Conservation (phyloP, 148 eudicot genomes). For the Amaranthus hypochondriacus region DNA sequence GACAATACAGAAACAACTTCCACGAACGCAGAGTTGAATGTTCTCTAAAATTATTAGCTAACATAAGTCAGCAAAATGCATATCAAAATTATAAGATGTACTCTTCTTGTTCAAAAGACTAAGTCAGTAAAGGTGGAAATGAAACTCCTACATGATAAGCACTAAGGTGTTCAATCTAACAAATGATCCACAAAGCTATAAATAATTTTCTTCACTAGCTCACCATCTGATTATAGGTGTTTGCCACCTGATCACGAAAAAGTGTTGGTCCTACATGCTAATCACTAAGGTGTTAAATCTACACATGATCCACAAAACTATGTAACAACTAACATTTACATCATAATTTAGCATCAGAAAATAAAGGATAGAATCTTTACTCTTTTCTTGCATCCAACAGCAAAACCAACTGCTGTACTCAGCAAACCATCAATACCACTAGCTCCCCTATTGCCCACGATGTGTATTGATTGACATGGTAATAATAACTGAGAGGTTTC, state of each 20-base stretch:
- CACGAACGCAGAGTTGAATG: neutral
- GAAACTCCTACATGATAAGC: neutral
- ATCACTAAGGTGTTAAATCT: neutral
- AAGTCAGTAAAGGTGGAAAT: neutral
- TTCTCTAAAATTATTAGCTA: neutral
- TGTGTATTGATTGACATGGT: constrained; percentile 57
- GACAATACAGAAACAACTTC: neutral
- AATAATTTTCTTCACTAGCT: too few species aligned
- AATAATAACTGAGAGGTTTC: constrained; percentile 31
- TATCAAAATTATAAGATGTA: neutral
- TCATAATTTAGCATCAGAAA: neutral
- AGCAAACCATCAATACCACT: constrained; percentile 99
- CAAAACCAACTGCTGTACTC: constrained; percentile 85
- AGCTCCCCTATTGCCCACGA: constrained; percentile 89
- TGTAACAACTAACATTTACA: neutral
- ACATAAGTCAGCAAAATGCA: neutral
- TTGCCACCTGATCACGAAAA: constrained; percentile 1
- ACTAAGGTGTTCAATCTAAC: too few species aligned
- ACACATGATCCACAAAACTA: constrained; percentile 7
- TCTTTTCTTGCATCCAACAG: constrained; percentile 84
- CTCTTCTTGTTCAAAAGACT: neutral
- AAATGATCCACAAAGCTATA: too few species aligned
- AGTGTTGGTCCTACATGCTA: neutral
- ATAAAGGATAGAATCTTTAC: constrained; percentile 38
- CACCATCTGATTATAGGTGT: neutral